phyloP scores from a whole-genome alignment of 2,329 filamentous ascomycete genomes.

The Geosmithia morbida region DNA sequence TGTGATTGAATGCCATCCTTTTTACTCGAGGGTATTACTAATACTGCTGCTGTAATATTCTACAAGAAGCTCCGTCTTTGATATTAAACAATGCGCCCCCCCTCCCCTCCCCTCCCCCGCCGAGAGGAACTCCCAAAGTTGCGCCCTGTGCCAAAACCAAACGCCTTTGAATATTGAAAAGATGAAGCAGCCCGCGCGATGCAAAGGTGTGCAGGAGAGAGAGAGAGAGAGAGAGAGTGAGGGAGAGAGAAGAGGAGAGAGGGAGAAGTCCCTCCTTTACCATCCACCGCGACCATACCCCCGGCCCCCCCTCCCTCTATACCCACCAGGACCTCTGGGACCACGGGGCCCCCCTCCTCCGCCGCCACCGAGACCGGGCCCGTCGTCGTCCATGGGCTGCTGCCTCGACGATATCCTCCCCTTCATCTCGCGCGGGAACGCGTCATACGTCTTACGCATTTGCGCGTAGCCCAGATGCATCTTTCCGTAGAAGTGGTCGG shows the following conservation, averaged over 20 bases:
- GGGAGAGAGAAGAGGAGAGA: background rate
- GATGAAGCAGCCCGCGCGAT: too few relatives aligned
- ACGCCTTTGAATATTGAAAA: background rate
- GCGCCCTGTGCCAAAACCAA: too few relatives aligned
- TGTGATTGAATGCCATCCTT: too few relatives aligned
- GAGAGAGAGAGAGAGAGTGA: too few relatives aligned
- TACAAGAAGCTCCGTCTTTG: too few relatives aligned
- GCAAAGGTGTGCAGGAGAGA: too few relatives aligned
- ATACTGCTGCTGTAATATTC: too few relatives aligned
- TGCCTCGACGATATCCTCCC: slow-evolving; percentile 33
- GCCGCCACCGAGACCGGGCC: too few relatives aligned
- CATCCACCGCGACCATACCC: slow-evolving; percentile 21
- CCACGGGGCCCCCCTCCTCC: slow-evolving; percentile 24
- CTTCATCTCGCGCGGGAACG: slow-evolving; percentile 77
- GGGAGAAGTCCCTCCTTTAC: background rate
- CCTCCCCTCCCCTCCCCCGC: too few relatives aligned
- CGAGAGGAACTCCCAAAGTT: too few relatives aligned
- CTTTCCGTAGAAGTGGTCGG: slow-evolving; percentile 98
- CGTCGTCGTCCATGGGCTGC: slow-evolving; percentile 35
- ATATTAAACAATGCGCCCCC: too few relatives aligned
- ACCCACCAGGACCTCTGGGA: slow-evolving; percentile 36
- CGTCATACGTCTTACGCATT: slow-evolving; percentile 88
- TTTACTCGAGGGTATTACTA: too few relatives aligned
- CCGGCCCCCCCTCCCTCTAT: slow-evolving; percentile 32
- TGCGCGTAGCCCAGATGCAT: slow-evolving; percentile 98